phyloP scores from a whole-genome alignment of 2,329 filamentous ascomycete species.

The Monosporascus ibericus region DNA sequence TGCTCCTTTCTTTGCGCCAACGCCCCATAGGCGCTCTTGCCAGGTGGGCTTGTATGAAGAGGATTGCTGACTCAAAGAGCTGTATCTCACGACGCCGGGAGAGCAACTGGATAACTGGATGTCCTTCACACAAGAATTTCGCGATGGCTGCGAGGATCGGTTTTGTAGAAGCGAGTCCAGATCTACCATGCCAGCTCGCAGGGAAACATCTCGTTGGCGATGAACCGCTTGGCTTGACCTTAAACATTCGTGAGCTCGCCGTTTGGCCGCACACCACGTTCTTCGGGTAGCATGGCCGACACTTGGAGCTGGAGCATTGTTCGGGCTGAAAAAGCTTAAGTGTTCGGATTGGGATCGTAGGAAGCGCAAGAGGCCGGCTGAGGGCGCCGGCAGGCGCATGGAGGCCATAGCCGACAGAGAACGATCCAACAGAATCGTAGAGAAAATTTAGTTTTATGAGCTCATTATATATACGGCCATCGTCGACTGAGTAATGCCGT shows the following conservation, averaged over 20 bases:
- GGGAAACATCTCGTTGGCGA: slow-evolving; percentile 2
- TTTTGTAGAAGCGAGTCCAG: slow-evolving; percentile 14
- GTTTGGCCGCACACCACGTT: slow-evolving; percentile 17
- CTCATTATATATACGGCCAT: too few species aligned
- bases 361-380: slow-evolving; percentile 60
- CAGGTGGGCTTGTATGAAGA: slow-evolving; percentile 30
- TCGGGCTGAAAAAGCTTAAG: slow-evolving; percentile 43
- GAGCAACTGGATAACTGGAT: slow-evolving; percentile 7
- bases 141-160: slow-evolving; percentile 5
- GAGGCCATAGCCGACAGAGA: slow-evolving; percentile 35
- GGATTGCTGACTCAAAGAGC: slow-evolving; percentile 19
- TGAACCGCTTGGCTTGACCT: neutral
- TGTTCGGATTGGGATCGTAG: slow-evolving; percentile 64
- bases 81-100: slow-evolving; percentile 18
- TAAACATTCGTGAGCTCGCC: slow-evolving; percentile 17
- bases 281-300: slow-evolving; percentile 9
- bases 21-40: slow-evolving; percentile 45
- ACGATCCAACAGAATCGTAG: neutral
- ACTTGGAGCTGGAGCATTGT: slow-evolving; percentile 16
- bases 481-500: too few species aligned
- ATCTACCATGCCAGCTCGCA: slow-evolving; percentile 19
- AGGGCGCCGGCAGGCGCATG: slow-evolving; percentile 42
- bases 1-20: slow-evolving; percentile 28
- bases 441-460: too few species aligned
- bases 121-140: slow-evolving; percentile 3